Percentiles rank a stretch among this genome's conserved stretches.
Conservation (phyloP, 305 asterid species). For the Plantago lanceolata region DNA sequence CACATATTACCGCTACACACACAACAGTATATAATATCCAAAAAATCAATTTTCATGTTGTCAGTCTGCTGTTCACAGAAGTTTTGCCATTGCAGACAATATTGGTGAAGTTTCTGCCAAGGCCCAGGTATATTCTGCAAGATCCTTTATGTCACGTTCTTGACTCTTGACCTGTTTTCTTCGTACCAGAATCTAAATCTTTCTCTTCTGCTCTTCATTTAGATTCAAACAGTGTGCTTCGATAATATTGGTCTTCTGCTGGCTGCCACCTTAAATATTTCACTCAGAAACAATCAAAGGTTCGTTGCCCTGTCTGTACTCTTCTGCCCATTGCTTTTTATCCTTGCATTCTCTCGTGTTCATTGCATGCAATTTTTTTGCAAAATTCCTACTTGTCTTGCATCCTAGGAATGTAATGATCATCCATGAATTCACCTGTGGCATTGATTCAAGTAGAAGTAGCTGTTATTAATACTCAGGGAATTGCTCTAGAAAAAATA, state of each 20-base stretch:
- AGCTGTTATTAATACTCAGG: not conserved
- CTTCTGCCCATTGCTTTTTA: not conserved
- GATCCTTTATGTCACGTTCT: constrained; percentile 6
- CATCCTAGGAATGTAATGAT: not conserved
- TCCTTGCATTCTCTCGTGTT: too few relatives aligned
- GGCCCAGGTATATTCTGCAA: constrained; percentile 53
- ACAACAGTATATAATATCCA: constrained; percentile 18
- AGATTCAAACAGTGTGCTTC: constrained; percentile 96
- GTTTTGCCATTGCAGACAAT: constrained; percentile 85
- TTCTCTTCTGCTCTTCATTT: constrained; percentile 24
- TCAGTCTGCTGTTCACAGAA: constrained; percentile 90
- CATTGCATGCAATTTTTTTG: too few relatives aligned
- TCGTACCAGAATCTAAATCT: constrained; percentile 20
- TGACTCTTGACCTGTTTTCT: not conserved
- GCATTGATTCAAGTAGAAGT: too few relatives aligned
- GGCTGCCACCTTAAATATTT: constrained; percentile 67
- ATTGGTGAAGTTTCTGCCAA: constrained; percentile 94
- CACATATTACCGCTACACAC: not conserved
- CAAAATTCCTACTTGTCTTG: not conserved
- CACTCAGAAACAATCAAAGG: constrained; percentile 66
- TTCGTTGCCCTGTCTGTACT: constrained; percentile 22
- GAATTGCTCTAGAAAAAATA: not conserved
- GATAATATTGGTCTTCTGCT: constrained; percentile 82
- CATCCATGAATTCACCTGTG: too few relatives aligned
- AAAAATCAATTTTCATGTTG: constrained; percentile 21